These are phyloP conservation scores for Thelephora terrestris DNA, from an alignment of 1,284 basidiomycete genomes.

Conservation along the genomic window DNA sequence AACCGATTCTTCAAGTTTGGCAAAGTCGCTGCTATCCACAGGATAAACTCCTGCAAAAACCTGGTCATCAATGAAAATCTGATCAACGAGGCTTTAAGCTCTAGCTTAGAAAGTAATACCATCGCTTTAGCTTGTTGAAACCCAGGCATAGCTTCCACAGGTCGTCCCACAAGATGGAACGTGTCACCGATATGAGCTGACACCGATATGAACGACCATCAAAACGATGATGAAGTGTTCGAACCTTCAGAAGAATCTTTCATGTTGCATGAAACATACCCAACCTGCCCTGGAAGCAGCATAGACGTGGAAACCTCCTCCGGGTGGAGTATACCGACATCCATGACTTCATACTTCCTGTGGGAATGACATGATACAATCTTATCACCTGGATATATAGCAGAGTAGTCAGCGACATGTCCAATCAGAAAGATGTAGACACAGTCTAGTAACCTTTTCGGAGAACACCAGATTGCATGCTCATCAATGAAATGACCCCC, in stretches of 20 bases:
- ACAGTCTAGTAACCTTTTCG: conserved; percentile 40
- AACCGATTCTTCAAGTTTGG: conserved; percentile 93
- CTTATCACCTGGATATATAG: conserved; percentile 61
- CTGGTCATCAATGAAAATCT: conserved; percentile 26
- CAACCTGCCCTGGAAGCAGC: conserved; percentile 84
- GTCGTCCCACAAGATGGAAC: conserved; percentile 66
- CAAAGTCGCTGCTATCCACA: conserved; percentile 84
- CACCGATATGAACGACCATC: conserved; percentile 7
- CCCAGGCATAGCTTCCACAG: conserved; percentile 81
- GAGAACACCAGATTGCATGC: conserved; percentile 59
- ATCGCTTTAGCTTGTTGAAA: conserved; percentile 93
- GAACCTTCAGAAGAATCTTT: conserved; percentile 94
- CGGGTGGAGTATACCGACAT: conserved; percentile 89
- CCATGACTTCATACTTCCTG: conserved; percentile 88
- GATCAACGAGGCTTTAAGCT: neutral
- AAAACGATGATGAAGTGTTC: conserved; percentile 3
- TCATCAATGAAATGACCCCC: conserved; percentile 91
- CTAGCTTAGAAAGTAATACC: conserved; percentile 34
- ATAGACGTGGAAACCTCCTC: conserved; percentile 68
- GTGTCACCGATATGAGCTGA: conserved; percentile 92
- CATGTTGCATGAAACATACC: conserved; percentile 92
- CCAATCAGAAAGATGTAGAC: conserved; percentile 1
- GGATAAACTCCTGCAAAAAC: conserved; percentile 97
- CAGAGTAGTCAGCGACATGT: conserved; percentile 3
- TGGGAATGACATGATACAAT: conserved; percentile 80